These are phyloP conservation scores for Emergomyces orientalis DNA, from an alignment of 2,329 filamentous ascomycete species.

Conservation along the genomic window DNA sequence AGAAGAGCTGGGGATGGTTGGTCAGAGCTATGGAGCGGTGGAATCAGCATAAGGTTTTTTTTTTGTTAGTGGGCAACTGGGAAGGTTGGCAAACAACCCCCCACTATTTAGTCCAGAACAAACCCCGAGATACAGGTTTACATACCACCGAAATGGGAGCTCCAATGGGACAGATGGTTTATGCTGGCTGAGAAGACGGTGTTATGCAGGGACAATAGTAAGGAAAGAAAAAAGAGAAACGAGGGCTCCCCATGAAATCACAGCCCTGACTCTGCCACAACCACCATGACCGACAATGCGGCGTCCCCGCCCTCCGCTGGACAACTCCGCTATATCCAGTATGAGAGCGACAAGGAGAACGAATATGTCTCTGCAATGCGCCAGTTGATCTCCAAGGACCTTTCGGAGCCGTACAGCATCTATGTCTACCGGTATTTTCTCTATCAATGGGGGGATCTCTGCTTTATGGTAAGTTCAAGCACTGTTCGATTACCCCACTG, in stretches of 20 bases:
- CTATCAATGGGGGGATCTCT: slow-evolving; percentile 96
- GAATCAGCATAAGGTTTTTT: too few species aligned
- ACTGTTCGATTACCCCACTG: background rate
- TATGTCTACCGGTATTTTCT: slow-evolving; percentile 98
- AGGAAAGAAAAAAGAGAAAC: background rate
- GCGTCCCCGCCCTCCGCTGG: background rate
- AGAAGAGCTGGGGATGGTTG: background rate
- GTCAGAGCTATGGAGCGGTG: background rate
- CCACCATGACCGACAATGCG: slow-evolving; percentile 7
- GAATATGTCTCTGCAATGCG: slow-evolving; percentile 75
- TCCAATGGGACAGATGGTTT: background rate
- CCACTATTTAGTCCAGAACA: too few species aligned
- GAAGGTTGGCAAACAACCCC: background rate
- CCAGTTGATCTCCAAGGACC: slow-evolving; percentile 85
- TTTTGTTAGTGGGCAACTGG: background rate
- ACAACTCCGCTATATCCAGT: slow-evolving; percentile 48
- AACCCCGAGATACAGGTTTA: background rate
- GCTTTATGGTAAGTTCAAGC: slow-evolving; percentile 63
- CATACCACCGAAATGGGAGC: background rate
- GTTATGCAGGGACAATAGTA: background rate
- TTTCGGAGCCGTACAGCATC: slow-evolving; percentile 97
- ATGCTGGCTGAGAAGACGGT: background rate
- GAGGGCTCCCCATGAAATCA: background rate
- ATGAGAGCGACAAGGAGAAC: slow-evolving; percentile 50
- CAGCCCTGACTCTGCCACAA: background rate